A percentile compares a stretch with the other conserved stretches of the same genome.
These are phyloP conservation scores for Saccharomyces hybrid DNA, from an alignment of 1,139 yeast species.

Conservation along the genomic window DNA sequence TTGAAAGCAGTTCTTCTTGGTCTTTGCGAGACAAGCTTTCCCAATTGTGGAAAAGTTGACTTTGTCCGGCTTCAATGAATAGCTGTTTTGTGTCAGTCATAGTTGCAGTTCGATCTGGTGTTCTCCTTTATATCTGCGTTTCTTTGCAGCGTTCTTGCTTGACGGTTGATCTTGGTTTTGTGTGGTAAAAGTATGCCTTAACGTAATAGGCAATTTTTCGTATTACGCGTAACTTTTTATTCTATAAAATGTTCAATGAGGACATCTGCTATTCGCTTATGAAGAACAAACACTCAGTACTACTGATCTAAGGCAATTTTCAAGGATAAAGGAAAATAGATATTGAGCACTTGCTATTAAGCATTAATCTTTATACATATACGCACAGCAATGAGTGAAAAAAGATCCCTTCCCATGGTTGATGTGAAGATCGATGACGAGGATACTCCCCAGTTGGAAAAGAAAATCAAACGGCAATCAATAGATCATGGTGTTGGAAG, in stretches of 20 bases:
- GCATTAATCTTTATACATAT: neutral
- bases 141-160: neutral
- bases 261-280: neutral
- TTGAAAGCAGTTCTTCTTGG: conserved; percentile 12
- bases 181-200: neutral
- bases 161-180: neutral
- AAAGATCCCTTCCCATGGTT: neutral
- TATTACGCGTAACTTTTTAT: neutral
- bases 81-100: conserved; percentile 14
- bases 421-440: neutral
- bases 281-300: neutral
- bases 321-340: neutral
- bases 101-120: neutral
- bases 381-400: neutral
- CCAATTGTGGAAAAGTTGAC: conserved; percentile 24
- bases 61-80: conserved; percentile 24
- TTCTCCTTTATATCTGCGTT: neutral
- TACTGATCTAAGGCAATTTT: neutral
- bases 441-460: conserved; percentile 12
- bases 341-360: neutral
- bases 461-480: conserved; percentile 26
- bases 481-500: conserved; percentile 29
- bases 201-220: neutral
- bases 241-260: neutral
- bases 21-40: conserved; percentile 15